These are phyloP conservation scores for Paradendryphiella salina DNA, from an alignment of 2,329 filamentous ascomycete genomes.

Conservation along the genomic window DNA sequence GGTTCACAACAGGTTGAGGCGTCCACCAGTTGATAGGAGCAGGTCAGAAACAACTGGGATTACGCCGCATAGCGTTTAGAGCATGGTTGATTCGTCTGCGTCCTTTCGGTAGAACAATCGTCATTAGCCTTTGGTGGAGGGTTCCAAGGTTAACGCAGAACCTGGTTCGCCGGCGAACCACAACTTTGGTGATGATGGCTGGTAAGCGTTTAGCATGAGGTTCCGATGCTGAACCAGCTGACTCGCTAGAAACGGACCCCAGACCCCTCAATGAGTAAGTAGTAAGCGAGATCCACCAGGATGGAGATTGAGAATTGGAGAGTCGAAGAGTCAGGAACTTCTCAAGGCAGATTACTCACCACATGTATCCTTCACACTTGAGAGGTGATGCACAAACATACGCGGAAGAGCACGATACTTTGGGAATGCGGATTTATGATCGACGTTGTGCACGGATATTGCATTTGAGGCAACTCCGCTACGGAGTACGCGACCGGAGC, in stretches of 20 bases:
- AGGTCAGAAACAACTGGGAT: conserved; percentile 3
- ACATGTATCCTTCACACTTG: not conserved
- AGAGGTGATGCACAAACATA: not conserved
- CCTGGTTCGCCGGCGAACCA: conserved; percentile 6
- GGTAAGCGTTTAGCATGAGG: conserved; percentile 1
- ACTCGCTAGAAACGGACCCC: conserved; percentile 1
- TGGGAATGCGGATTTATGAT: not conserved
- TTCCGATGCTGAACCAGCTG: conserved; percentile 2
- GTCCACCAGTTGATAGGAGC: conserved; percentile 5
- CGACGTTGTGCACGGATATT: not conserved
- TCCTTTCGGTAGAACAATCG: conserved; percentile 2
- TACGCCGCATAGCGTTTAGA: conserved; percentile 1
- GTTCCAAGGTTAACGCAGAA: conserved; percentile 3
- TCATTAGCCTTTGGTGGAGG: conserved; percentile 3
- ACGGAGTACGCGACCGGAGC: not conserved
- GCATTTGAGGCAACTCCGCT: not conserved
- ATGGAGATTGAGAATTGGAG: not conserved
- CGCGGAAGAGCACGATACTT: not conserved
- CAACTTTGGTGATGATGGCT: conserved; percentile 5
- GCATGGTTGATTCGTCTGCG: not conserved
- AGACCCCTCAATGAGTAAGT: not conserved
- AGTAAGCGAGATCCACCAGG: not conserved
- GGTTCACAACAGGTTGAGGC: conserved; percentile 4
- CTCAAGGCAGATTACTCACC: not conserved
- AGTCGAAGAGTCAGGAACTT: not conserved